phyloP scores from a whole-genome alignment of 805 yeast genomes.

The Danielia oregonensis region DNA sequence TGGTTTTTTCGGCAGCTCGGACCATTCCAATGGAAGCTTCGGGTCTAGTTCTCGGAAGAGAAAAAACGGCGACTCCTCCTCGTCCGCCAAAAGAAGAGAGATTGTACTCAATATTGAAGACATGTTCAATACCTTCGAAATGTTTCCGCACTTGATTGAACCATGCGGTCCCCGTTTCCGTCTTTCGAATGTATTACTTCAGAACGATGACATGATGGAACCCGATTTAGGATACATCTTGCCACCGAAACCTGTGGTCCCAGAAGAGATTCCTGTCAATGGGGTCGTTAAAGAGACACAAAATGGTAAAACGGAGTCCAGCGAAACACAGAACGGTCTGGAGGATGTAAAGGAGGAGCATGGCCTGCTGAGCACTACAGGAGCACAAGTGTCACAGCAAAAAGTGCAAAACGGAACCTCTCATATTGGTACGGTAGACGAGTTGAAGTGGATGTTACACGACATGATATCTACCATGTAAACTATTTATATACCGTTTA shows the following conservation, averaged over 20 bases:
- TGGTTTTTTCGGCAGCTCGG: not conserved
- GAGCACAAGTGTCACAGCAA: slow-evolving; percentile 4
- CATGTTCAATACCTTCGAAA: slow-evolving; percentile 56
- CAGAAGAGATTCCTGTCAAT: slow-evolving; percentile 12
- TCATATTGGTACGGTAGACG: slow-evolving; percentile 60
- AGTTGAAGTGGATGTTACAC: slow-evolving; percentile 66
- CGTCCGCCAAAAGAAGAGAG: slow-evolving; percentile 16
- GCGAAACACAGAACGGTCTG: not conserved
- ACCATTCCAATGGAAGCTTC: not conserved
- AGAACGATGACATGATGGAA: slow-evolving; percentile 50
- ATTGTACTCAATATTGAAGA: slow-evolving; percentile 62
- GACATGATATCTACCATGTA: slow-evolving; percentile 51
- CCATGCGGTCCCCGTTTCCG: slow-evolving; percentile 59
- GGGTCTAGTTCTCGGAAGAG: slow-evolving; percentile 6
- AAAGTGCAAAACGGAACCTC: slow-evolving; percentile 11
- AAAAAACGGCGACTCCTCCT: slow-evolving; percentile 5
- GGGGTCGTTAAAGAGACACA: slow-evolving; percentile 9
- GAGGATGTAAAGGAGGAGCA: too few species aligned
- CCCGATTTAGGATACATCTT: slow-evolving; percentile 21
- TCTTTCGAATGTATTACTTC: slow-evolving; percentile 45
- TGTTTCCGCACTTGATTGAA: slow-evolving; percentile 65
- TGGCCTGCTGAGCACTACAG: not conserved
- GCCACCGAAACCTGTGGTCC: slow-evolving; percentile 23
- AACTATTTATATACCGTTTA: slow-evolving; percentile 1
- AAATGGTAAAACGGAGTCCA: slow-evolving; percentile 3